Conservation (phyloP, 495 filamentous ascomycete genomes). For the Peziza echinospora region DNA sequence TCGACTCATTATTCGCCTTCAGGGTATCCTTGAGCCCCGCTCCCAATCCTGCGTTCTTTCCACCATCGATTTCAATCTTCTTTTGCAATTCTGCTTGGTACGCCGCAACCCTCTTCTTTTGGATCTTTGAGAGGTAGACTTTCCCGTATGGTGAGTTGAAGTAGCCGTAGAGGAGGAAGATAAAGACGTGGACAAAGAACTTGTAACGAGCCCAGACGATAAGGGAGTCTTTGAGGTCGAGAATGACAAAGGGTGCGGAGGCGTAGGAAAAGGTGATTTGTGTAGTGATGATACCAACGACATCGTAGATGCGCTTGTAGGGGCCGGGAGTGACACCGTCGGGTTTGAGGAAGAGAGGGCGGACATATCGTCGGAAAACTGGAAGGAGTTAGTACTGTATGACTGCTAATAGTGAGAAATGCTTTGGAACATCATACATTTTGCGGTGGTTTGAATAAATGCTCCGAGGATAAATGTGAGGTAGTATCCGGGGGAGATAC, state of each 20-base stretch:
- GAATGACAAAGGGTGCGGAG: slow-evolving; percentile 61
- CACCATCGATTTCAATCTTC: slow-evolving; percentile 25
- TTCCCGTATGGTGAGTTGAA: neutral
- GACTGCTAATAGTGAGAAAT: too few relatives aligned
- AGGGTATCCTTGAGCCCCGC: slow-evolving; percentile 26
- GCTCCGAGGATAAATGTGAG: slow-evolving; percentile 70
- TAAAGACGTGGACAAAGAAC: neutral
- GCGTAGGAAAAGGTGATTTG: slow-evolving; percentile 68
- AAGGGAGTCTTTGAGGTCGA: slow-evolving; percentile 43
- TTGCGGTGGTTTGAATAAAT: slow-evolving; percentile 79
- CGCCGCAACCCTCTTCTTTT: slow-evolving; percentile 37
- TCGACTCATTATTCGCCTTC: slow-evolving; percentile 39
- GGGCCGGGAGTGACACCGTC: slow-evolving; percentile 40
- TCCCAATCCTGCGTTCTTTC: slow-evolving; percentile 16
- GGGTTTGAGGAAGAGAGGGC: slow-evolving; percentile 75
- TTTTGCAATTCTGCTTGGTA: slow-evolving; percentile 40
- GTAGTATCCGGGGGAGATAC: slow-evolving; percentile 94
- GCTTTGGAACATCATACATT: slow-evolving; percentile 38
- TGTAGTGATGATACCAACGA: slow-evolving; percentile 55
- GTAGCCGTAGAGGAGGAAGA: neutral
- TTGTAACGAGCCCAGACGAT: slow-evolving; percentile 36
- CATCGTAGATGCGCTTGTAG: slow-evolving; percentile 69
- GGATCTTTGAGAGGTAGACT: neutral
- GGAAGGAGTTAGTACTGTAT: neutral
- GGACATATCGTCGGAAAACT: slow-evolving; percentile 76